These are phyloP conservation scores for Lagenidium giganteum DNA, from an alignment of 352 stramenopile species.

Conservation along the genomic window DNA sequence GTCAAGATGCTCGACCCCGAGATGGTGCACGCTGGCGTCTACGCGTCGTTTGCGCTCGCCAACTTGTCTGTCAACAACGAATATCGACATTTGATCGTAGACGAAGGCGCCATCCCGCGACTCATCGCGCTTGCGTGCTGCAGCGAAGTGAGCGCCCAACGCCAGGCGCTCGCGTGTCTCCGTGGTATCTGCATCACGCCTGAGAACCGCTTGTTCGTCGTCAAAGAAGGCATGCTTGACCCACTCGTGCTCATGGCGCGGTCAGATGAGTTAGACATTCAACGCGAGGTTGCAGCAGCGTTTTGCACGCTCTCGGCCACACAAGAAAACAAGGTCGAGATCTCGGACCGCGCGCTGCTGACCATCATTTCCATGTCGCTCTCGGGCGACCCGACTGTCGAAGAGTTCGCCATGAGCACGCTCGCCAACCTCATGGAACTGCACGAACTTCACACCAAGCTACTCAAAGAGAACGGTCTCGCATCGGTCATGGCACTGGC, in stretches of 20 bases:
- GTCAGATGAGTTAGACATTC: constrained; percentile 88
- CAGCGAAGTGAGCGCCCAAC: constrained; percentile 90
- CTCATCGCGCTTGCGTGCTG: constrained; percentile 94
- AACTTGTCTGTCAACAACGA: constrained; percentile 95
- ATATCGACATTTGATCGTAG: constrained; percentile 89
- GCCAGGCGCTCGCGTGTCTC: constrained; percentile 89
- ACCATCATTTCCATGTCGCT: constrained; percentile 95
- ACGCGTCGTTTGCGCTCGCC: constrained; percentile 92
- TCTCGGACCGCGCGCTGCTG: constrained; percentile 90
- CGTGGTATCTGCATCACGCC: constrained; percentile 91
- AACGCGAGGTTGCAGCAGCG: constrained; percentile 89
- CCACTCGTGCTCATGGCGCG: constrained; percentile 94
- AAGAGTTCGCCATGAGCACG: constrained; percentile 92
- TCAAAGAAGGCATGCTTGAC: constrained; percentile 94
- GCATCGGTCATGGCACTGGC: constrained; percentile 90
- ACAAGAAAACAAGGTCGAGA: constrained; percentile 96
- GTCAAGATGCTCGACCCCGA: constrained; percentile 91
- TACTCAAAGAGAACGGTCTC: constrained; percentile 93
- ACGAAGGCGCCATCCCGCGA: constrained; percentile 90
- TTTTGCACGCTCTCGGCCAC: constrained; percentile 94
- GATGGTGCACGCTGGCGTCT: constrained; percentile 78
- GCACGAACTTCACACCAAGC: constrained; percentile 91
- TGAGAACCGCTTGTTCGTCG: constrained; percentile 82
- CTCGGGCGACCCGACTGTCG: constrained; percentile 85
- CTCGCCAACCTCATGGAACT: constrained; percentile 95